Conservation (phyloP, 2,329 filamentous ascomycete genomes). For the Mycosphaerella sp. region DNA sequence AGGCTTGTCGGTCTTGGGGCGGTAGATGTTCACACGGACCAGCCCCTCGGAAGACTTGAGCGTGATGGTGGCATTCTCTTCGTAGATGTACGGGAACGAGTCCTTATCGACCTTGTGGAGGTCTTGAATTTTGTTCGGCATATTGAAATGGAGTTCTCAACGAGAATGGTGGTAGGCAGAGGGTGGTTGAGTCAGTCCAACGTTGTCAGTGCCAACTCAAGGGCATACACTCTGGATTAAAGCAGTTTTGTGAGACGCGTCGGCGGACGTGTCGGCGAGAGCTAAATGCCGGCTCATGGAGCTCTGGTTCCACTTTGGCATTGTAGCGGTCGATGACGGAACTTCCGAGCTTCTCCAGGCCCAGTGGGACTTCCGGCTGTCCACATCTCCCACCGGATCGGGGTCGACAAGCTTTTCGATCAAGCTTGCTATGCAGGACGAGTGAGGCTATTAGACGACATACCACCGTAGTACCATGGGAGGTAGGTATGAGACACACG, state of each 20-base stretch:
- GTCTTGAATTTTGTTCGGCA: constrained; percentile 32
- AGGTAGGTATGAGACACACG: no score
- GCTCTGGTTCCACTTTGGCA: neutral
- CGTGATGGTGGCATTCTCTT: constrained; percentile 30
- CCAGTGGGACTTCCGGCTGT: neutral
- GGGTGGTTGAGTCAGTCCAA: no score
- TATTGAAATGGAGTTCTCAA: constrained; percentile 8
- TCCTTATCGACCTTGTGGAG: constrained; percentile 30
- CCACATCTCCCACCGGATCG: neutral
- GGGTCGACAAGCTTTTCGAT: neutral
- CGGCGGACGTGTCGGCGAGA: neutral
- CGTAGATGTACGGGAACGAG: constrained; percentile 31
- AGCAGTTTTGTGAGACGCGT: neutral
- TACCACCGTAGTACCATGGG: no score
- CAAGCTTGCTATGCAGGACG: neutral
- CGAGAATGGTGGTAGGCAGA: neutral
- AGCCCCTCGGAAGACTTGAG: constrained; percentile 29
- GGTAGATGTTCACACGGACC: constrained; percentile 33
- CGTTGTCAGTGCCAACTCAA: no score
- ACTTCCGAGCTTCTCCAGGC: neutral
- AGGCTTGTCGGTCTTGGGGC: constrained; percentile 31
- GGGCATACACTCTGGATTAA: no score
- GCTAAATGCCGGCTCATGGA: neutral
- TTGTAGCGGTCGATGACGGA: neutral
- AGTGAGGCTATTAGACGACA: neutral